Percentiles rank a stretch among this genome's conserved stretches.
phyloP scores from a whole-genome alignment of 805 yeast genomes.

The Wickerhamomyces ciferrii region DNA sequence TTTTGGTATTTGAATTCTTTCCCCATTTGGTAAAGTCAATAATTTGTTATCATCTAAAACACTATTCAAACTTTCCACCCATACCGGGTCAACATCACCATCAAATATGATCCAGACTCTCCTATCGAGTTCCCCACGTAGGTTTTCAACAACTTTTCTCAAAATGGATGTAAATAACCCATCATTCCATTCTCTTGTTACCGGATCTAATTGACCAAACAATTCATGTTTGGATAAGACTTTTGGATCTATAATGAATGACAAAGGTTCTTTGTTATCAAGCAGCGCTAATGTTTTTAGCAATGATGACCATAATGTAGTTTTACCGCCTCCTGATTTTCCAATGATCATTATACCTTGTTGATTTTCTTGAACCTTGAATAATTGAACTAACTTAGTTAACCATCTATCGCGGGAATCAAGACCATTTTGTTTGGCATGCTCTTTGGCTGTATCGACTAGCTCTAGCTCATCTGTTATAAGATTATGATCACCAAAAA shows the following conservation, averaged over 20 bases:
- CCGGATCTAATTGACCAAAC: slow-evolving; percentile 65
- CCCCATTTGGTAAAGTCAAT: slow-evolving; percentile 86
- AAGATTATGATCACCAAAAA: slow-evolving; percentile 24
- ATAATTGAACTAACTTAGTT: slow-evolving; percentile 54
- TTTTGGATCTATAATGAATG: slow-evolving; percentile 65
- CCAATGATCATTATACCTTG: slow-evolving; percentile 86
- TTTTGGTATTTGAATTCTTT: slow-evolving; percentile 61
- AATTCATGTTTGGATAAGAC: slow-evolving; percentile 59
- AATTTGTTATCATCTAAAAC: slow-evolving; percentile 84
- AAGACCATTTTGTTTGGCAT: slow-evolving; percentile 29
- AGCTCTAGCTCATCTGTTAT: slow-evolving; percentile 24
- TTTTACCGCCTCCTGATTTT: slow-evolving; percentile 68
- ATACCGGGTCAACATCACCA: slow-evolving; percentile 89
- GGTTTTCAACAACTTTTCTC: slow-evolving; percentile 48
- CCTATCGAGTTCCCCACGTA: slow-evolving; percentile 52
- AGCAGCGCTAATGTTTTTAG: slow-evolving; percentile 35
- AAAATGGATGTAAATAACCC: slow-evolving; percentile 72
- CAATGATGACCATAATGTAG: slow-evolving; percentile 45
- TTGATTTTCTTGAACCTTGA: slow-evolving; percentile 53
- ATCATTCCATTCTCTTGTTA: slow-evolving; percentile 90
- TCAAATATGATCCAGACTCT: slow-evolving; percentile 80
- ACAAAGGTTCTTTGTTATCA: slow-evolving; percentile 31
- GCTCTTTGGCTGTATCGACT: slow-evolving; percentile 16
- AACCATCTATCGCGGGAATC: slow-evolving; percentile 37
- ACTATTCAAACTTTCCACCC: slow-evolving; percentile 90